Percentiles rank a stretch among this genome's conserved stretches.
Conservation (phyloP, 148 eudicot genomes). For the Nepenthes gracilis region DNA sequence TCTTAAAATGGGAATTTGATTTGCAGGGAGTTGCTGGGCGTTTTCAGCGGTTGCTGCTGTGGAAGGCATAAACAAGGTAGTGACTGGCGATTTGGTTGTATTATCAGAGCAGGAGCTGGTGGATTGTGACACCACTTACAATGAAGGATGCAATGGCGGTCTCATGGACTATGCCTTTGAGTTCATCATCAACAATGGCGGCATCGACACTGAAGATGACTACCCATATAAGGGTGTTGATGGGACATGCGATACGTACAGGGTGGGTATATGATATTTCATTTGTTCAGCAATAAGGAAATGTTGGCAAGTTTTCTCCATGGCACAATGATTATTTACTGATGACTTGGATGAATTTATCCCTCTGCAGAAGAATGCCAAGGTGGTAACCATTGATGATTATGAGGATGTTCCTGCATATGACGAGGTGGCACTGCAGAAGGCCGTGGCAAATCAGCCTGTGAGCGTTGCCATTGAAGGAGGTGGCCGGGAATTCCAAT, state of each 20-base stretch:
- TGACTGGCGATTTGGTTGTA: constrained; percentile 57
- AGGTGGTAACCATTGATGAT: constrained; percentile 56
- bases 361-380: constrained; percentile 57
- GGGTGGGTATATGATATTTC: constrained; percentile 23
- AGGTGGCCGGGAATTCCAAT: constrained; percentile 61
- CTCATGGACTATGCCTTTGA: constrained; percentile 84
- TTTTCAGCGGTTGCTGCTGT: constrained; percentile 76
- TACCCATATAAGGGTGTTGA: constrained; percentile 64
- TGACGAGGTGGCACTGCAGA: constrained; percentile 47
- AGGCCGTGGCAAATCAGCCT: constrained; percentile 67
- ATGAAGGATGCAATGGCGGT: constrained; percentile 83
- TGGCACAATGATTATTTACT: neutral
- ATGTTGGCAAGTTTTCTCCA: too few species aligned
- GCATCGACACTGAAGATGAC: constrained; percentile 73
- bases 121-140: constrained; percentile 68
- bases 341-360: neutral
- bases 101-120: constrained; percentile 85
- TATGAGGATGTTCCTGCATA: constrained; percentile 66
- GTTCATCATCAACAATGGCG: constrained; percentile 80
- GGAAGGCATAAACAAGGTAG: constrained; percentile 75
- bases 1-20: neutral
- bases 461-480: constrained; percentile 69
- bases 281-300: too few species aligned
- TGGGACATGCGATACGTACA: constrained; percentile 46
- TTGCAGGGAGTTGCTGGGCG: constrained; percentile 92